Percentiles rank a stretch among this genome's conserved stretches.
phyloP scores from a whole-genome alignment of 1,139 yeast genomes.

The Kodamaea sp. region DNA sequence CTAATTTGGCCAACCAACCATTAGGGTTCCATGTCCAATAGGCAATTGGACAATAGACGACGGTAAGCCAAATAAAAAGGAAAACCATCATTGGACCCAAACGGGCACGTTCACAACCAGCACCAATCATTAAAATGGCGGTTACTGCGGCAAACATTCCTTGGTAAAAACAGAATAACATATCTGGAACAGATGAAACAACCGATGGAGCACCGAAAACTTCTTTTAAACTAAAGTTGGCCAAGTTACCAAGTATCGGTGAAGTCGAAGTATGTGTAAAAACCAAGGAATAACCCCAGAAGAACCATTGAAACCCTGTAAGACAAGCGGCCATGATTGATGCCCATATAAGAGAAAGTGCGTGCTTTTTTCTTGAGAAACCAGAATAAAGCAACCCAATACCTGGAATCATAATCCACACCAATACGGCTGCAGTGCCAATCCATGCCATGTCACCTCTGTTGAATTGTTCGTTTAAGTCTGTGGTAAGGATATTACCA shows the following conservation, averaged over 20 bases:
- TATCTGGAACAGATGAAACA: slow-evolving; percentile 73
- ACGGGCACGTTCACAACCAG: slow-evolving; percentile 97
- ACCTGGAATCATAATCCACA: slow-evolving; percentile 95
- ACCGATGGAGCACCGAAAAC: slow-evolving; percentile 80
- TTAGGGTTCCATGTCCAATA: slow-evolving; percentile 95
- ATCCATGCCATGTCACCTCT: slow-evolving; percentile 87
- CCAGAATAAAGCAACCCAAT: slow-evolving; percentile 90
- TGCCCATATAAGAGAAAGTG: slow-evolving; percentile 89
- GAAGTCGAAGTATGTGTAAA: slow-evolving; percentile 70
- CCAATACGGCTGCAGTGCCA: slow-evolving; percentile 68
- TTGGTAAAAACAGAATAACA: slow-evolving; percentile 83
- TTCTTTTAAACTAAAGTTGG: slow-evolving; percentile 72
- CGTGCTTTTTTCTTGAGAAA: slow-evolving; percentile 86
- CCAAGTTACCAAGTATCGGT: slow-evolving; percentile 71
- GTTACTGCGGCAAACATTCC: slow-evolving; percentile 95
- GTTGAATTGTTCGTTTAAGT: slow-evolving; percentile 72
- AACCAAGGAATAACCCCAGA: slow-evolving; percentile 92
- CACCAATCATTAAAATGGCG: slow-evolving; percentile 92
- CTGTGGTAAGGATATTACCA: slow-evolving; percentile 70
- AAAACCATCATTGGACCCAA: slow-evolving; percentile 95
- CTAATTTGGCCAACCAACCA: slow-evolving; percentile 83
- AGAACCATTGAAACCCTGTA: slow-evolving; percentile 90
- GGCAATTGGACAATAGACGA: slow-evolving; percentile 92
- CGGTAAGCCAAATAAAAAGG: slow-evolving; percentile 90
- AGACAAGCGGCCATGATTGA: slow-evolving; percentile 82